These are phyloP conservation scores for Aspergillus olivimuriae DNA, from an alignment of 495 filamentous ascomycete species.

Conservation along the genomic window DNA sequence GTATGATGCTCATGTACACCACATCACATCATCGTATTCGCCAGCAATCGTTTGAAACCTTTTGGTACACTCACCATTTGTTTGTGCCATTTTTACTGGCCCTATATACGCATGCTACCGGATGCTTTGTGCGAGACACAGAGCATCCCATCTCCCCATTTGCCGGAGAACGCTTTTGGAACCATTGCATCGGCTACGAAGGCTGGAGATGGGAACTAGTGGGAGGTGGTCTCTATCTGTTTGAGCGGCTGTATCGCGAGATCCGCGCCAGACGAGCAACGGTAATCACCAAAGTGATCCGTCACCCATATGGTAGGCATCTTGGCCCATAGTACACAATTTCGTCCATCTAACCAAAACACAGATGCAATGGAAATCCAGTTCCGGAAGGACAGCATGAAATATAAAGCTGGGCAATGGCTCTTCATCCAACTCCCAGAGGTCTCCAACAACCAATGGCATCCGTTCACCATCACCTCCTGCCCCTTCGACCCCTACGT, in stretches of 20 bases:
- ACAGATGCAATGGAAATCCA: constrained; percentile 96
- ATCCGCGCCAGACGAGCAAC: constrained; percentile 74
- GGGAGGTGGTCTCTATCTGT: constrained; percentile 77
- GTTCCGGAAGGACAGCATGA: constrained; percentile 92
- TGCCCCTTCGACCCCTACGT: constrained; percentile 94
- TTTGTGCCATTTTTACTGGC: constrained; percentile 93
- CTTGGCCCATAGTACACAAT: constrained; percentile 17
- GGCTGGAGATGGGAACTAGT: constrained; percentile 97
- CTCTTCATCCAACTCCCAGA: constrained; percentile 90
- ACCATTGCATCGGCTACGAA: constrained; percentile 90
- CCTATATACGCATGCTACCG: constrained; percentile 91
- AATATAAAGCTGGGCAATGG: constrained; percentile 98
- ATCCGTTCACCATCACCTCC: constrained; percentile 98
- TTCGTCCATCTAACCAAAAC: constrained; percentile 11
- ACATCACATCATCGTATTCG: constrained; percentile 90
- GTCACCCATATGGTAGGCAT: constrained; percentile 95
- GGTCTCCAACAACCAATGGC: constrained; percentile 87
- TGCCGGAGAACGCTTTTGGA: constrained; percentile 73
- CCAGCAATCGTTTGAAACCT: constrained; percentile 95
- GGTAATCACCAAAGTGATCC: constrained; percentile 86
- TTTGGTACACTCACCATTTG: constrained; percentile 98
- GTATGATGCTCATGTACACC: constrained; percentile 98
- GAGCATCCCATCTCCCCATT: constrained; percentile 71
- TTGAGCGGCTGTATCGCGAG: constrained; percentile 89
- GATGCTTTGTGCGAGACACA: constrained; percentile 89